These are phyloP conservation scores for Persicaria tinctoria DNA, from an alignment of 148 eudicot species.

Conservation along the genomic window DNA sequence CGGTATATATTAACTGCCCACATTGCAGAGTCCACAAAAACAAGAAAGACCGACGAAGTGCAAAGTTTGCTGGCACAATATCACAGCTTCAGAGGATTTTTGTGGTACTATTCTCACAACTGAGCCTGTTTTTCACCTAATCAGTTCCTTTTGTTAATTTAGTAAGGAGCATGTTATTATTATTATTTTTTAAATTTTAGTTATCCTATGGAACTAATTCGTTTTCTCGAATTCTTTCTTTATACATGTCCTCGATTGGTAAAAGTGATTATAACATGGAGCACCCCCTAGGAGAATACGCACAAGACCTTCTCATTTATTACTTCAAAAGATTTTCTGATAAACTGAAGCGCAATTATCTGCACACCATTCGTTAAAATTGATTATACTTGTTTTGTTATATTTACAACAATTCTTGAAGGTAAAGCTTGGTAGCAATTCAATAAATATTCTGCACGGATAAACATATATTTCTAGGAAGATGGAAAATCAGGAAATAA, in stretches of 20 bases:
- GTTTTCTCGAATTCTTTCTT: neutral
- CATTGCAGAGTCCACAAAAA: conserved; percentile 54
- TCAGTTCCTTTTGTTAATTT: conserved; percentile 8
- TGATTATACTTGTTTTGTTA: too few relatives aligned
- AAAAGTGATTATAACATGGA: neutral
- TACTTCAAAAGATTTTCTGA: neutral
- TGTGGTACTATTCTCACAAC: conserved; percentile 44
- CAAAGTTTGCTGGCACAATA: conserved; percentile 67
- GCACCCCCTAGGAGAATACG: neutral
- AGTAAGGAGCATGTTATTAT: neutral
- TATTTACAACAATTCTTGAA: neutral
- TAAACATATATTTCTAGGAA: neutral
- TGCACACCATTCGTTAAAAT: neutral
- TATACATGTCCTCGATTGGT: neutral
- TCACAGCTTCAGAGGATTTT: conserved; percentile 95
- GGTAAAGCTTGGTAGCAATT: neutral
- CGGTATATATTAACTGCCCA: conserved; percentile 76
- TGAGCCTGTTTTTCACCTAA: neutral
- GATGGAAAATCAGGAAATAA: neutral
- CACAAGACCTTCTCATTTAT: neutral
- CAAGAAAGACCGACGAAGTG: conserved; percentile 44
- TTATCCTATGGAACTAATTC: neutral
- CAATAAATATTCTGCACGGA: neutral
- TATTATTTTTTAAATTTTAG: neutral
- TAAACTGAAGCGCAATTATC: neutral